A percentile compares a stretch with the other conserved stretches of the same genome.
These are phyloP conservation scores for Excoecaria agallocha DNA, from an alignment of 345 rosid species.

Conservation along the genomic window DNA sequence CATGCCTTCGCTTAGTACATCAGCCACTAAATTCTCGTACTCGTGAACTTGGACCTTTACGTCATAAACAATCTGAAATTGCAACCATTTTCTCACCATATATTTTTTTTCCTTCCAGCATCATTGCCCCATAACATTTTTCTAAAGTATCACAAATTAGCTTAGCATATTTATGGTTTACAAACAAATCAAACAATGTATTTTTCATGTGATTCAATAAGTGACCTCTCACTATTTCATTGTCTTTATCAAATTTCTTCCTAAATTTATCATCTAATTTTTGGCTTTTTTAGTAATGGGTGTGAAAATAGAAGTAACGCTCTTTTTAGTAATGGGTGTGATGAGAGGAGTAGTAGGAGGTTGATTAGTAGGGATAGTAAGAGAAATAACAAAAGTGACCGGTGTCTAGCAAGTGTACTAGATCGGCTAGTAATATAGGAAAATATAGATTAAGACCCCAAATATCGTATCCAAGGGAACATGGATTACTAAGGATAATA, in stretches of 20 bases:
- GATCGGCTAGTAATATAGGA: too few relatives aligned
- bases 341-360: too few relatives aligned
- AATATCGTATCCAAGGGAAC: too few relatives aligned
- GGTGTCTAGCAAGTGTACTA: too few relatives aligned
- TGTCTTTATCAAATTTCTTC: not conserved
- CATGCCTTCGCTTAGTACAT: not conserved
- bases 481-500: too few relatives aligned
- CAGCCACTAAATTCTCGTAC: not conserved
- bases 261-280: too few relatives aligned
- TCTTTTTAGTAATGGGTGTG: too few relatives aligned
- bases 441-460: too few relatives aligned
- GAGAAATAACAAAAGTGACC: too few relatives aligned
- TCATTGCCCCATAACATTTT: not conserved
- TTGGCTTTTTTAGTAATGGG: too few relatives aligned
- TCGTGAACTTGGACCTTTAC: not conserved
- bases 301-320: too few relatives aligned
- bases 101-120: not conserved
- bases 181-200: not conserved
- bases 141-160: not conserved
- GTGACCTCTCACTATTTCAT: not conserved
- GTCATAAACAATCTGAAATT: not conserved
- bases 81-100: not conserved
- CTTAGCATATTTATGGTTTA: not conserved
- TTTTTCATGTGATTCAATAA: not conserved
- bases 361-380: too few relatives aligned